Conservation (phyloP, 202 grass and related monocot species). For the Hordeum pubiflorum region DNA sequence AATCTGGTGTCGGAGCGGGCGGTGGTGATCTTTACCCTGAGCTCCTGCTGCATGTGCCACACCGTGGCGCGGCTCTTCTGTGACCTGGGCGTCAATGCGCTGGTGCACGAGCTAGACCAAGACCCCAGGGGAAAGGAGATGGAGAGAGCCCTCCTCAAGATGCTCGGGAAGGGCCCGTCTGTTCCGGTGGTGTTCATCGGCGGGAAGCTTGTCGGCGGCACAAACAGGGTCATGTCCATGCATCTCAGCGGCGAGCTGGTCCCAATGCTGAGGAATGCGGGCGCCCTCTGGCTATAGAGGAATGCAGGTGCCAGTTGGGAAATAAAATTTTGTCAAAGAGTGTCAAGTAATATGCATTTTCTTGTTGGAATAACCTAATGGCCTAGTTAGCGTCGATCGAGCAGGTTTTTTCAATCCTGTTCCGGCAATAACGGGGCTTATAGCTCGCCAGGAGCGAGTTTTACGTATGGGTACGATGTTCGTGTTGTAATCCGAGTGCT, state of each 20-base stretch:
- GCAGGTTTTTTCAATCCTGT: background rate
- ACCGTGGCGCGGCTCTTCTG: slow-evolving; percentile 38
- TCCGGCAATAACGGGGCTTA: background rate
- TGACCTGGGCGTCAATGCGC: slow-evolving; percentile 47
- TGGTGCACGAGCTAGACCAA: slow-evolving; percentile 51
- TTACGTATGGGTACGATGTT: background rate
- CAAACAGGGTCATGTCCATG: slow-evolving; percentile 64
- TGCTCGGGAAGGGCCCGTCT: slow-evolving; percentile 21
- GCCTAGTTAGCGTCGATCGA: background rate
- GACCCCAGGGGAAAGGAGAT: slow-evolving; percentile 52
- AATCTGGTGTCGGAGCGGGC: slow-evolving; percentile 45
- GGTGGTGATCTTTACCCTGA: slow-evolving; percentile 62
- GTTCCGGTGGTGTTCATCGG: slow-evolving; percentile 58
- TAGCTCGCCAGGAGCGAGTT: background rate
- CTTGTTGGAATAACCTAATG: background rate
- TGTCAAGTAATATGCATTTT: background rate
- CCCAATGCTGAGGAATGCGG: slow-evolving; percentile 40
- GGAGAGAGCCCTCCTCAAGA: slow-evolving; percentile 45
- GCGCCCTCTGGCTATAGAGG: background rate
- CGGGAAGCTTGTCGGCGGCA: slow-evolving; percentile 54
- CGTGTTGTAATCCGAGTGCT: background rate
- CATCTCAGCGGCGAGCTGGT: slow-evolving; percentile 51
- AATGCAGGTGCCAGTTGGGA: too few relatives aligned
- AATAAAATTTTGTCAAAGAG: background rate
- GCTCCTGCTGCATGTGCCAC: slow-evolving; percentile 73